Conservation (phyloP, 208 protist species). For the Novymonas esmeraldas region DNA sequence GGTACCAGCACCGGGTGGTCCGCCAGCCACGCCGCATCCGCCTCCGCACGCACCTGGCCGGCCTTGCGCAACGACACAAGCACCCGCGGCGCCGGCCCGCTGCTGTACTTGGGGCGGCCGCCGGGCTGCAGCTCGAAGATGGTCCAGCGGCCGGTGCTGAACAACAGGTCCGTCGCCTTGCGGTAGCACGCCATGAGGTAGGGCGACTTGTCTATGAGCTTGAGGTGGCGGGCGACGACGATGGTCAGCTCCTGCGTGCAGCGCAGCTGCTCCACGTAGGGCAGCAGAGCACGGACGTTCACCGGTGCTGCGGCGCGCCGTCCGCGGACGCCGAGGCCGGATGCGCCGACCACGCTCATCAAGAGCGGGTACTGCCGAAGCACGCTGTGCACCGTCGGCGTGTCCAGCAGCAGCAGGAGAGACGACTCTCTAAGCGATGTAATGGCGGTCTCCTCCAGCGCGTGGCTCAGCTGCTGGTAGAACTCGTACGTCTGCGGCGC, state of each 20-base stretch:
- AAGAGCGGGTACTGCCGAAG: slow-evolving; percentile 38
- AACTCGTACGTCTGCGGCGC: slow-evolving; percentile 67
- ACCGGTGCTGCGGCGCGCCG: neutral
- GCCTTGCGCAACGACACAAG: slow-evolving; percentile 60
- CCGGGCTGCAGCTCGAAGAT: slow-evolving; percentile 76
- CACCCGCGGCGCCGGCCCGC: slow-evolving; percentile 38
- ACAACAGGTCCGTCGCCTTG: slow-evolving; percentile 64
- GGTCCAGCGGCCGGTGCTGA: slow-evolving; percentile 76
- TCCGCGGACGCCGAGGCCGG: neutral
- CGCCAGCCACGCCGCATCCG: slow-evolving; percentile 26
- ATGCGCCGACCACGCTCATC: slow-evolving; percentile 9
- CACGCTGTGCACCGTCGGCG: slow-evolving; percentile 25
- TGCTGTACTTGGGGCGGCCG: slow-evolving; percentile 44
- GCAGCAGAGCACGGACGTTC: slow-evolving; percentile 26
- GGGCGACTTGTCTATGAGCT: slow-evolving; percentile 62
- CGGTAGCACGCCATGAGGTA: slow-evolving; percentile 67
- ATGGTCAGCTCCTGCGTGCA: slow-evolving; percentile 70
- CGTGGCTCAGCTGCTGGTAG: slow-evolving; percentile 71
- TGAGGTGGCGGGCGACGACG: slow-evolving; percentile 62
- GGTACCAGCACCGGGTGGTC: slow-evolving; percentile 10
- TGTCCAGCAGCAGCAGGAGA: slow-evolving; percentile 29
- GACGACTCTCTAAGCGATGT: slow-evolving; percentile 35
- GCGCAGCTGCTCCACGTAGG: slow-evolving; percentile 75
- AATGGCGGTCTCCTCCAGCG: slow-evolving; percentile 53
- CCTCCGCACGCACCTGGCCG: slow-evolving; percentile 26